Percentiles rank a stretch among this genome's conserved stretches.
Evolutionary conservation across 1,284 basidiomycete species (phyloP).

Genomic region (Sporisorium exsertum): DNA sequence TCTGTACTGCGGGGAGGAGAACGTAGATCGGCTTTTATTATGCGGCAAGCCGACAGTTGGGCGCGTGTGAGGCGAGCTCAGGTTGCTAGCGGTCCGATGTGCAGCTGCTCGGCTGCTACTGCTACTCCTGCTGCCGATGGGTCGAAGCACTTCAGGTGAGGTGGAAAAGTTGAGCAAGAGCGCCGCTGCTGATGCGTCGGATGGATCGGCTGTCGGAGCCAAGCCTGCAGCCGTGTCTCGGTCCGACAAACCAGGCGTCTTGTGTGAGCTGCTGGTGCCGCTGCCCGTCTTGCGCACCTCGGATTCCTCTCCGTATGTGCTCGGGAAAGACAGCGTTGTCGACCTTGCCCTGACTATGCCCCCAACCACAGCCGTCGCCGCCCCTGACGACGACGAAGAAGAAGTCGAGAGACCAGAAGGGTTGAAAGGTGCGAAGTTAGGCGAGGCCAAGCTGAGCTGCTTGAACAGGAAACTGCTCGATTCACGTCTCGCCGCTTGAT

Average conservation of each 20-base stretch:
- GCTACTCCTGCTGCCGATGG: slow-evolving; percentile 13
- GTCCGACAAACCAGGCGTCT: slow-evolving; percentile 27
- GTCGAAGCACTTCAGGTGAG: slow-evolving; percentile 52
- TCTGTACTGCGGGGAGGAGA: slow-evolving; percentile 26
- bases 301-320: slow-evolving; percentile 33
- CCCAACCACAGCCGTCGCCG: not conserved
- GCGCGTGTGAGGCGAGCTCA: slow-evolving; percentile 11
- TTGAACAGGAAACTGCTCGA: slow-evolving; percentile 46
- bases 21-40: slow-evolving; percentile 9
- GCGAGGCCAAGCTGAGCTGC: slow-evolving; percentile 40
- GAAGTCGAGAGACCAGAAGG: not conserved
- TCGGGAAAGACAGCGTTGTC: slow-evolving; percentile 13
- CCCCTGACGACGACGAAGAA: not conserved
- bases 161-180: slow-evolving; percentile 54
- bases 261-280: not conserved
- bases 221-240: not conserved
- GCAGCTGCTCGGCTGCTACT: not conserved
- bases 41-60: slow-evolving; percentile 8
- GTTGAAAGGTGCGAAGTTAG: slow-evolving; percentile 31
- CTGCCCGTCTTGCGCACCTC: slow-evolving; percentile 26
- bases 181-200: slow-evolving; percentile 34
- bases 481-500: slow-evolving; percentile 20
- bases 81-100: not conserved
- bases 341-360: slow-evolving; percentile 14
- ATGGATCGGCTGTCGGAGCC: slow-evolving; percentile 3